Evolutionary conservation across 2,329 filamentous ascomycete genomes (phyloP).

Genomic region (Gyromitra esculenta): DNA sequence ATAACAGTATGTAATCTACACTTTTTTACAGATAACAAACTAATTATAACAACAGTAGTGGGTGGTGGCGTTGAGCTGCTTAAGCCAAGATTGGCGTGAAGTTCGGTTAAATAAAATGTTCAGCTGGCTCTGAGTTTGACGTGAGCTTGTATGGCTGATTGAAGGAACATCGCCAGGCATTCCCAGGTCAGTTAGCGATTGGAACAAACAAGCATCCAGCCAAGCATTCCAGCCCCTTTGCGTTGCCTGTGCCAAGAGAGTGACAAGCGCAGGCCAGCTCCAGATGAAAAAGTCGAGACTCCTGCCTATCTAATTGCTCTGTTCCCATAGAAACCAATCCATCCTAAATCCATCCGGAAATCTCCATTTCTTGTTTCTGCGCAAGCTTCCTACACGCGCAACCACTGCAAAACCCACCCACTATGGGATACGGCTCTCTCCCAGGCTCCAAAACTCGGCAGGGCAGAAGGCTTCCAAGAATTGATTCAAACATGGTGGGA

Average conservation of each 20-base stretch:
- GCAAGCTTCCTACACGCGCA: constrained; percentile 12
- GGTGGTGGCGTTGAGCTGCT: too few species aligned
- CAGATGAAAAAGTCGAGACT: not conserved
- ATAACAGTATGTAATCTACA: too few species aligned
- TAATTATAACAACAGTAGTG: too few species aligned
- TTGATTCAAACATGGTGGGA: constrained; percentile 32
- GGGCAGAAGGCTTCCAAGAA: constrained; percentile 40
- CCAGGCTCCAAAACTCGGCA: constrained; percentile 29
- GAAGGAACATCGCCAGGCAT: not conserved
- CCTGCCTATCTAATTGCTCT: not conserved
- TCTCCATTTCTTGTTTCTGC: constrained; percentile 20
- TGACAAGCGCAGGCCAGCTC: not conserved
- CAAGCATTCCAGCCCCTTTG: not conserved
- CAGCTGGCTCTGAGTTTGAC: too few species aligned
- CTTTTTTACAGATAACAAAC: too few species aligned
- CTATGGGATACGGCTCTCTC: constrained; percentile 45
- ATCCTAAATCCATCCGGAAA: constrained; percentile 16
- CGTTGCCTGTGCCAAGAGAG: not conserved
- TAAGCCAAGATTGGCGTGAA: too few species aligned
- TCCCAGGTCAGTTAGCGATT: not conserved
- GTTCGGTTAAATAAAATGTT: too few species aligned
- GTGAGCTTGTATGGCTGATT: too few species aligned
- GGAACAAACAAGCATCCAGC: not conserved
- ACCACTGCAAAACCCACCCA: not conserved
- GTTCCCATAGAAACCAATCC: constrained; percentile 6